Percentiles rank a stretch among this genome's conserved stretches.
Conservation (phyloP, 441 rosid species). For the Mallotus repandus region DNA sequence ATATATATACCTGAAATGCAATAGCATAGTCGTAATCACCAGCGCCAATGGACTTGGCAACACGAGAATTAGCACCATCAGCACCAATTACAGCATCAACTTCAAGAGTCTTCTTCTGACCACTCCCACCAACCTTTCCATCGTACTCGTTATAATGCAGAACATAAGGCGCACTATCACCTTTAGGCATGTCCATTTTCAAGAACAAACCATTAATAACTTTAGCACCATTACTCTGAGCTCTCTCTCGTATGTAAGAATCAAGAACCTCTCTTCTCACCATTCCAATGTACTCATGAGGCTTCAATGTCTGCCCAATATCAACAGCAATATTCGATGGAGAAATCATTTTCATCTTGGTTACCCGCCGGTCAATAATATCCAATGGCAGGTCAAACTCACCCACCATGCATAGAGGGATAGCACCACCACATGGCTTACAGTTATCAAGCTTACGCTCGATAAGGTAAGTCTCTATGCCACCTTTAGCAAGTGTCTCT, state of each 20-base stretch:
- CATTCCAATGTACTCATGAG: slow-evolving; percentile 93
- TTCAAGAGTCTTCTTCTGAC: slow-evolving; percentile 73
- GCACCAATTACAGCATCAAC: slow-evolving; percentile 95
- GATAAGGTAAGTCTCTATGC: slow-evolving; percentile 79
- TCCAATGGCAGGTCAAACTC: slow-evolving; percentile 84
- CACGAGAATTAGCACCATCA: slow-evolving; percentile 91
- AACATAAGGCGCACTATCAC: slow-evolving; percentile 44
- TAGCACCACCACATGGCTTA: slow-evolving; percentile 94
- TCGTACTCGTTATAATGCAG: slow-evolving; percentile 83
- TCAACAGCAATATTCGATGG: slow-evolving; percentile 90
- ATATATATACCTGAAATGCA: slow-evolving; percentile 69
- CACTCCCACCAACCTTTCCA: slow-evolving; percentile 57
- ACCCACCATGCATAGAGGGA: slow-evolving; percentile 91
- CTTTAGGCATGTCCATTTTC: slow-evolving; percentile 68
- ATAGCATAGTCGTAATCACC: slow-evolving; percentile 93
- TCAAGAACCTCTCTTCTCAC: slow-evolving; percentile 86
- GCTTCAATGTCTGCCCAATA: slow-evolving; percentile 77
- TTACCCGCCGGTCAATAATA: slow-evolving; percentile 78
- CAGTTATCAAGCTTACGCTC: slow-evolving; percentile 86
- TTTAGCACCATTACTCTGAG: slow-evolving; percentile 64
- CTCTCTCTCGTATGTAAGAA: slow-evolving; percentile 66
- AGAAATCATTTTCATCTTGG: slow-evolving; percentile 94
- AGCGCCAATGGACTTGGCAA: slow-evolving; percentile 80
- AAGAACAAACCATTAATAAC: slow-evolving; percentile 79
- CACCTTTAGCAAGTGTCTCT: slow-evolving; percentile 67